Conservation (phyloP, 2,329 filamentous ascomycete genomes). For the Fusarium hostae region DNA sequence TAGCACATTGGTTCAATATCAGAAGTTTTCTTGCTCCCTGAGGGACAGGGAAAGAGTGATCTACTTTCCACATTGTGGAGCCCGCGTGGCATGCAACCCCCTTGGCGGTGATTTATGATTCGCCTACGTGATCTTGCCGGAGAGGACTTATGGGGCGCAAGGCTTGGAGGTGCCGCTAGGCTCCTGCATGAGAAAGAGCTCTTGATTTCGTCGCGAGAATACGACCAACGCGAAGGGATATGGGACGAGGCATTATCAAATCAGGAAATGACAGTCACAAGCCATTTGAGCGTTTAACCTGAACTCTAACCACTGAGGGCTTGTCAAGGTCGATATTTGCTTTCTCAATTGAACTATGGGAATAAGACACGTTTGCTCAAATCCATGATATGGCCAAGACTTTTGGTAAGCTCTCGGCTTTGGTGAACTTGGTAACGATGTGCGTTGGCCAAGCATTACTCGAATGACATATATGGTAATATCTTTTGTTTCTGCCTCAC, state of each 20-base stretch:
- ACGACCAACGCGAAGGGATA: conserved; percentile 21
- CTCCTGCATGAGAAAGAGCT: conserved; percentile 2
- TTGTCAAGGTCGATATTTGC: not conserved
- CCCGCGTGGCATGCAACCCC: conserved; percentile 13
- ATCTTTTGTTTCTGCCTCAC: conserved; percentile 10
- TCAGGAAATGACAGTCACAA: not conserved
- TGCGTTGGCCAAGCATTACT: conserved; percentile 16
- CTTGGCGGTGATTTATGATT: conserved; percentile 4
- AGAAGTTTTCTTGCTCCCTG: not conserved
- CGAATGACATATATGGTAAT: not conserved
- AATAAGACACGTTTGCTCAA: conserved; percentile 8
- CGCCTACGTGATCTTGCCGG: not conserved
- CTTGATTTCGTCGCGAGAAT: conserved; percentile 5
- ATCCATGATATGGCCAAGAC: conserved; percentile 34
- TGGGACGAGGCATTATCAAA: not conserved
- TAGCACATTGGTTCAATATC: no score
- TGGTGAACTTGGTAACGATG: conserved; percentile 22
- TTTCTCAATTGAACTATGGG: not conserved
- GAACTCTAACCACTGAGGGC: not conserved
- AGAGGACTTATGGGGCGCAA: conserved; percentile 16
- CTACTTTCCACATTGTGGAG: conserved; percentile 22
- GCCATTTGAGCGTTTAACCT: not conserved
- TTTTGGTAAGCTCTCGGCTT: conserved; percentile 23
- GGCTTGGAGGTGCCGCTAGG: conserved; percentile 31
- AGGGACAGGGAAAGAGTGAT: conserved; percentile 36